Evolutionary conservation across 805 yeast genomes (phyloP).

Genomic region (Ogataea pignaliae): DNA sequence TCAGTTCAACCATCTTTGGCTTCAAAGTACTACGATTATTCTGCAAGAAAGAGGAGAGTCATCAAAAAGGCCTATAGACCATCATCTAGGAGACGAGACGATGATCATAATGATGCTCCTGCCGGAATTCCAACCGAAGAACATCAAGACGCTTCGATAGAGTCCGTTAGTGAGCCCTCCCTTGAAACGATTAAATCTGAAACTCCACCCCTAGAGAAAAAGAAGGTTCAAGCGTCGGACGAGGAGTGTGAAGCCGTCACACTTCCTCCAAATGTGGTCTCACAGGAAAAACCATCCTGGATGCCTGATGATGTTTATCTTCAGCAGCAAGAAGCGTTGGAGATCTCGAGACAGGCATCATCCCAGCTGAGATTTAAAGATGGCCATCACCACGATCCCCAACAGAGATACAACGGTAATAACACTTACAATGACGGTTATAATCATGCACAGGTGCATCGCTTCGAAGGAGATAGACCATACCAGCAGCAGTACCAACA

Average conservation of each 20-base stretch:
- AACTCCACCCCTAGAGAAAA: not conserved
- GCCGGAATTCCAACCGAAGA: not conserved
- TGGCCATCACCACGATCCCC: not conserved
- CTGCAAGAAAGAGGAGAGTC: conserved; percentile 17
- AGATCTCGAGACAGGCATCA: conserved; percentile 1
- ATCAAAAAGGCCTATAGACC: conserved; percentile 12
- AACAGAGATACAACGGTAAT: not conserved
- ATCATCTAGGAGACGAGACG: conserved; percentile 13
- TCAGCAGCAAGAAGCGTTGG: conserved; percentile 17
- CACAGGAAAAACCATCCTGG: conserved; percentile 28
- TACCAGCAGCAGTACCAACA: not conserved
- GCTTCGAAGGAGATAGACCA: not conserved
- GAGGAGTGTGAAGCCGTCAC: not conserved
- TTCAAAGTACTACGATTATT: conserved; percentile 4
- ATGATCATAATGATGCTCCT: conserved; percentile 1
- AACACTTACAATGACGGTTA: not conserved
- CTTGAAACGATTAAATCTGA: not conserved
- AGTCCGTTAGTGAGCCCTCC: not conserved
- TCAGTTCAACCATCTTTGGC: not conserved
- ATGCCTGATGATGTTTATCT: conserved; percentile 28
- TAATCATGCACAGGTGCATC: no score
- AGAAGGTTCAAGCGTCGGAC: not conserved
- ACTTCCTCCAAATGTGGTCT: not conserved
- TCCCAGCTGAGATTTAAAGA: not conserved
- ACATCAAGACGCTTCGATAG: no score